A percentile compares a stretch with the other conserved stretches of the same genome.
Evolutionary conservation across 1,284 basidiomycete genomes (phyloP).

Genomic region (Thelephora terrestris): DNA sequence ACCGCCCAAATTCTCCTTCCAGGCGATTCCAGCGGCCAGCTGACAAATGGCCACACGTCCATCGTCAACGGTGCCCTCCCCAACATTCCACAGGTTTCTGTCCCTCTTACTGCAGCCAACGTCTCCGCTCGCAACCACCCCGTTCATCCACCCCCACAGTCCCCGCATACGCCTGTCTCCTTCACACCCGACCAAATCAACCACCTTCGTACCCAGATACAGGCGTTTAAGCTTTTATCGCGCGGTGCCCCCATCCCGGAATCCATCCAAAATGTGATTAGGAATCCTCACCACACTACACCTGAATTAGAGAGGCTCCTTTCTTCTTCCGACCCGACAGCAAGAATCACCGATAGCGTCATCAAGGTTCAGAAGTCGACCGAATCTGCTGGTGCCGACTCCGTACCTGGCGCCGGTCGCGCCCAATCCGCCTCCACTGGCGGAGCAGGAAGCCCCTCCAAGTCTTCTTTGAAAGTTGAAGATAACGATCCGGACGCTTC

Average conservation of each 20-base stretch:
- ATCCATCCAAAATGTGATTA: constrained; percentile 70
- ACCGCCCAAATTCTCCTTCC: constrained; percentile 13
- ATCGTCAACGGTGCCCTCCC: constrained; percentile 19
- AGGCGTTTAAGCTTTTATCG: constrained; percentile 79
- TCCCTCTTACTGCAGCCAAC: constrained; percentile 21
- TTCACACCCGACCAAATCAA: constrained; percentile 81
- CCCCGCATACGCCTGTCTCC: constrained; percentile 54
- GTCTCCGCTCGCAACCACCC: constrained; percentile 10
- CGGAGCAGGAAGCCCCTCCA: constrained; percentile 5
- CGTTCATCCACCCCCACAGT: constrained; percentile 21
- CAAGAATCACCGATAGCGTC: constrained; percentile 65
- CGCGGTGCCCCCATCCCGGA: constrained; percentile 78
- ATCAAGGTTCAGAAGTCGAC: constrained; percentile 68
- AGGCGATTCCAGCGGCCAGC: constrained; percentile 9
- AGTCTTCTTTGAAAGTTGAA: constrained; percentile 21
- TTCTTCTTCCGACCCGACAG: constrained; percentile 42
- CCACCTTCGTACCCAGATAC: constrained; percentile 81
- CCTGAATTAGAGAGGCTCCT: constrained; percentile 57
- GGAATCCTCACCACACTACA: constrained; percentile 46
- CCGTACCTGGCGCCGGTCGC: constrained; percentile 8
- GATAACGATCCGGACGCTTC: constrained; percentile 18
- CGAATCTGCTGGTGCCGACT: constrained; percentile 7
- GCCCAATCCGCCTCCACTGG: constrained; percentile 5
- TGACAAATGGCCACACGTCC: constrained; percentile 3
- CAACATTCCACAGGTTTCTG: constrained; percentile 10